phyloP scores from a whole-genome alignment of 345 rosid genomes.

The Stellera chamaejasme region DNA sequence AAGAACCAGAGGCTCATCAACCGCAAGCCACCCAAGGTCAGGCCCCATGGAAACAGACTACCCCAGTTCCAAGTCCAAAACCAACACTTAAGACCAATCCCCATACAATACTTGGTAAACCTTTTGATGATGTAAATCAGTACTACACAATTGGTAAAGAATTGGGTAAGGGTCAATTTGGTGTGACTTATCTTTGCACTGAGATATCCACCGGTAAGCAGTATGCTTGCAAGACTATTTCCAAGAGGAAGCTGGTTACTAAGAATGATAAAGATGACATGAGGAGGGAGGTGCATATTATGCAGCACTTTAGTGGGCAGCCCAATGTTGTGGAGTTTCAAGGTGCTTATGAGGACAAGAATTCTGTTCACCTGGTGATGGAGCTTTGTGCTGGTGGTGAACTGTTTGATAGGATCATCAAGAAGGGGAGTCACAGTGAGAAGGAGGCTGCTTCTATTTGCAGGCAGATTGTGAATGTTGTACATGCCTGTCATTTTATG shows the following conservation, averaged over 20 bases:
- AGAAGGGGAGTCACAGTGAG: conserved; percentile 72
- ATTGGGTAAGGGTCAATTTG: conserved; percentile 90
- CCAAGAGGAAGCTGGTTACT: conserved; percentile 60
- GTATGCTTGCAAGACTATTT: conserved; percentile 83
- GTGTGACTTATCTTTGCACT: conserved; percentile 68
- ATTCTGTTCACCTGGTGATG: conserved; percentile 77
- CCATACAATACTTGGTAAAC: conserved; percentile 63
- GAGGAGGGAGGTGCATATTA: conserved; percentile 78
- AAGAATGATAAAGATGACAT: conserved; percentile 72
- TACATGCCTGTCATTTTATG: conserved; percentile 79
- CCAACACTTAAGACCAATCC: conserved; percentile 27
- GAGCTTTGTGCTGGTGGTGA: conserved; percentile 96
- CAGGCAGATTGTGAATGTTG: conserved; percentile 65
- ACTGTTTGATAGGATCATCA: conserved; percentile 71
- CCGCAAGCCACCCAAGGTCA: conserved; percentile 21
- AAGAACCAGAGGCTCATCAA: conserved; percentile 23
- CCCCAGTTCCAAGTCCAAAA: conserved; percentile 26
- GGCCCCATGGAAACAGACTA: conserved; percentile 28
- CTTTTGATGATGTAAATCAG: conserved; percentile 58
- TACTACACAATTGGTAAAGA: conserved; percentile 63
- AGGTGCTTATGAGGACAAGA: conserved; percentile 82
- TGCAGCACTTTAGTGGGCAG: conserved; percentile 96
- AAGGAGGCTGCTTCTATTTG: conserved; percentile 70
- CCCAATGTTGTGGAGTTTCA: conserved; percentile 84
- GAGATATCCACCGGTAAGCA: conserved; percentile 59